phyloP scores from a whole-genome alignment of 805 yeast species.

The Metschnikowia koreensis region DNA sequence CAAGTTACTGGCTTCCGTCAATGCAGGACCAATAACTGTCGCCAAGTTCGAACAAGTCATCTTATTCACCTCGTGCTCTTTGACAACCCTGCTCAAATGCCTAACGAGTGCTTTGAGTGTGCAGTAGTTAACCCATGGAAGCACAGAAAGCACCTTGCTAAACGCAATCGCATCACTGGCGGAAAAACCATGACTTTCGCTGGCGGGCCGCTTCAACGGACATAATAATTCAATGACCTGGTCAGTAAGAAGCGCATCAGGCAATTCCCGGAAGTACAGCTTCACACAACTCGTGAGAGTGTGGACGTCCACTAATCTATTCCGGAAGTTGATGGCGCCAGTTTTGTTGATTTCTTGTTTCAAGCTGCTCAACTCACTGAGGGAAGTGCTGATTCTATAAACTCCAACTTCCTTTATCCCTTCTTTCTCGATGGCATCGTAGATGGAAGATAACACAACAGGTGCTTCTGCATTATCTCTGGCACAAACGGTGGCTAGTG shows the following conservation, averaged over 20 bases:
- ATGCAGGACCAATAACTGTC: constrained; percentile 74
- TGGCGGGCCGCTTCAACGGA: constrained; percentile 28
- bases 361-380: constrained; percentile 44
- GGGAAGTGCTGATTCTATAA: constrained; percentile 65
- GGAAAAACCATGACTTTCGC: constrained; percentile 4
- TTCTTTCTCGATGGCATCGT: constrained; percentile 76
- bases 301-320: constrained; percentile 65
- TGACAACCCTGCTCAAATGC: constrained; percentile 70
- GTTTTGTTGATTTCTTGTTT: constrained; percentile 44
- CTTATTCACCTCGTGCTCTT: constrained; percentile 64
- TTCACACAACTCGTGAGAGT: constrained; percentile 88
- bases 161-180: constrained; percentile 15
- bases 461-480: constrained; percentile 69
- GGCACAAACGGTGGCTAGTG: constrained; percentile 70
- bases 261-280: constrained; percentile 77
- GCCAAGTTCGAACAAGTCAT: constrained; percentile 91
- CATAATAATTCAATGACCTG: constrained; percentile 61
- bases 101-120: constrained; percentile 63
- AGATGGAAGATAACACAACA: constrained; percentile 57
- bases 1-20: constrained; percentile 54
- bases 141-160: constrained; percentile 31
- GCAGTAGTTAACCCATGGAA: constrained; percentile 68
- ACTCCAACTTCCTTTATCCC: constrained; percentile 91
- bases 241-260: constrained; percentile 76
- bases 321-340: constrained; percentile 52